phyloP scores from a whole-genome alignment of 2,329 filamentous ascomycete genomes.

The Aspergillus aculeatus region DNA sequence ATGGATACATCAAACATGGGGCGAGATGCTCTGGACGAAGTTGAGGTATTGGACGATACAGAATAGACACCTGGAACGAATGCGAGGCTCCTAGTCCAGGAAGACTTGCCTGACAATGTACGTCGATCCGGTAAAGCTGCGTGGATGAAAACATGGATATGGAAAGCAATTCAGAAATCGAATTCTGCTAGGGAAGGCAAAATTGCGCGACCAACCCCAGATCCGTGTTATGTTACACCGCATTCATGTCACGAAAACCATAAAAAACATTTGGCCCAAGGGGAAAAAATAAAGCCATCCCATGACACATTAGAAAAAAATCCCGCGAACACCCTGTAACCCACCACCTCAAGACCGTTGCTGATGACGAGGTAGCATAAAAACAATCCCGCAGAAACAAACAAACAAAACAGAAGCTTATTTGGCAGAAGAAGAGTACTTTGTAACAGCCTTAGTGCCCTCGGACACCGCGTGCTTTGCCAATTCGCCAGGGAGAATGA shows the following conservation, averaged over 20 bases:
- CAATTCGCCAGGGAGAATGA: conserved; percentile 97
- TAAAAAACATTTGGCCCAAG: conserved; percentile 42
- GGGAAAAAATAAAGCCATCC: conserved; percentile 46
- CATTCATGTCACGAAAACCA: conserved; percentile 45
- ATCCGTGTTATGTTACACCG: conserved; percentile 49
- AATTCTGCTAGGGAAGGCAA: conserved; percentile 34
- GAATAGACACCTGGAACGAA: conserved; percentile 3
- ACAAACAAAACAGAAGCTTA: conserved; percentile 63
- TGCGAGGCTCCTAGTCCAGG: background rate
- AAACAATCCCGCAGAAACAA: conserved; percentile 53
- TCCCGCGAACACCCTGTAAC: conserved; percentile 47
- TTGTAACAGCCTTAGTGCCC: conserved; percentile 99
- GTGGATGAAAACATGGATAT: conserved; percentile 3
- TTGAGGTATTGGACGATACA: conserved; percentile 77
- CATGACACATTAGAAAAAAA: conserved; percentile 48
- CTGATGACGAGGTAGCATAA: conserved; percentile 43
- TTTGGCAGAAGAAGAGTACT: conserved; percentile 99
- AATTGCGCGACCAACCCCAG: conserved; percentile 33
- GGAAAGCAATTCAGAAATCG: conserved; percentile 28
- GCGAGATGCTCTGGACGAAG: conserved; percentile 78
- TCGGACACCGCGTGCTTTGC: conserved; percentile 99
- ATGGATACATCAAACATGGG: conserved; percentile 56
- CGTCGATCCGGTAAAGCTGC: too few species aligned
- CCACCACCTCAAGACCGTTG: conserved; percentile 45
- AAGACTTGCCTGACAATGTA: background rate